These are phyloP conservation scores for Ophiognomonia clavigignenti-juglandacearum DNA, from an alignment of 2,329 filamentous ascomycete genomes.

Conservation along the genomic window DNA sequence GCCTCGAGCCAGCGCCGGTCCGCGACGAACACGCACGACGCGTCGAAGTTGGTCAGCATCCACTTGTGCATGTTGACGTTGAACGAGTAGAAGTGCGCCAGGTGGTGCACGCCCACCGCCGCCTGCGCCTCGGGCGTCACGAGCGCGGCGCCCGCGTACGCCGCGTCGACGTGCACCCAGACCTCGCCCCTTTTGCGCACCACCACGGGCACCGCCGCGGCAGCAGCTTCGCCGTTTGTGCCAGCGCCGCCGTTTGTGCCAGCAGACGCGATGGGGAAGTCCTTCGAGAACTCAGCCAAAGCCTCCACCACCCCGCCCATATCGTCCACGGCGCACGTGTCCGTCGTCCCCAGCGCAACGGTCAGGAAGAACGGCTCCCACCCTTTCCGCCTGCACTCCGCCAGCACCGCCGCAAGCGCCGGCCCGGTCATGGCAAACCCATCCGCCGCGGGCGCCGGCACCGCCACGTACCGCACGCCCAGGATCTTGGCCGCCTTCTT, in stretches of 20 bases:
- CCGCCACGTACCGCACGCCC: conserved; percentile 72
- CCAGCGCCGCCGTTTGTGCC: conserved; percentile 6
- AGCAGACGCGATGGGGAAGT: conserved; percentile 19
- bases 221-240: not conserved
- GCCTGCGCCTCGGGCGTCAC: conserved; percentile 72
- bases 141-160: conserved; percentile 84
- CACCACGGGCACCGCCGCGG: conserved; percentile 1
- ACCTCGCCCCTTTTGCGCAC: conserved; percentile 42
- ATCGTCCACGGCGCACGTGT: conserved; percentile 82
- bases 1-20: conserved; percentile 71
- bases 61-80: conserved; percentile 98
- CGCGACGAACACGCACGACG: conserved; percentile 74
- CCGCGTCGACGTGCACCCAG: conserved; percentile 93
- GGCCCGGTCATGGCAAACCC: conserved; percentile 67
- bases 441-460: conserved; percentile 58
- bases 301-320: conserved; percentile 61
- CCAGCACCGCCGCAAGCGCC: conserved; percentile 56
- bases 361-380: conserved; percentile 85
- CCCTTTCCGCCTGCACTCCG: conserved; percentile 60
- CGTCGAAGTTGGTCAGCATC: conserved; percentile 91
- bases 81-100: conserved; percentile 76
- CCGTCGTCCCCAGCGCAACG: conserved; percentile 78
- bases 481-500: conserved; percentile 85
- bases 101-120: conserved; percentile 41
- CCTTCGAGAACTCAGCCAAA: conserved; percentile 30